Conservation (phyloP, 176 grass and related monocot species). For the Triticum timopheevii region DNA sequence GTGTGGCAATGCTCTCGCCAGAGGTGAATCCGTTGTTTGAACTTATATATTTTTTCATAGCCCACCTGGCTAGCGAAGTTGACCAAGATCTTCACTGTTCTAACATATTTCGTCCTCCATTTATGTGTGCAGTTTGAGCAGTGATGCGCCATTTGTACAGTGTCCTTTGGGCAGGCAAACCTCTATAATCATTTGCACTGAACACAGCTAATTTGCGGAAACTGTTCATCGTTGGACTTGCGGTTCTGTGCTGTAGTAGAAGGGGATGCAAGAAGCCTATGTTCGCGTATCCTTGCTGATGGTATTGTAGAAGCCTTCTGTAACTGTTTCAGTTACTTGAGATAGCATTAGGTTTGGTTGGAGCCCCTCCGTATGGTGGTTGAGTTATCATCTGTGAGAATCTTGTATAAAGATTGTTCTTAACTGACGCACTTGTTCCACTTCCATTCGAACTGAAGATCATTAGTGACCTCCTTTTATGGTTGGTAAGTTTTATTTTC, state of each 20-base stretch:
- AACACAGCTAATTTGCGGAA: slow-evolving; percentile 34
- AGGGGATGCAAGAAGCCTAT: slow-evolving; percentile 8
- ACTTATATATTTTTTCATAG: neutral
- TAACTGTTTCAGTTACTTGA: slow-evolving; percentile 12
- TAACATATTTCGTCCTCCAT: slow-evolving; percentile 6
- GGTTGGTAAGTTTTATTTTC: neutral
- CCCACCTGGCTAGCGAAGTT: neutral
- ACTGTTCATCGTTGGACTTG: slow-evolving; percentile 27
- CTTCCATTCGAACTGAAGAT: neutral
- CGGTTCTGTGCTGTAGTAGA: slow-evolving; percentile 20
- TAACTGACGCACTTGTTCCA: neutral
- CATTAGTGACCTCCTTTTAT: neutral
- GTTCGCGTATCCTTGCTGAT: neutral
- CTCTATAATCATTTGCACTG: slow-evolving; percentile 18
- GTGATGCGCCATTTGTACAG: slow-evolving; percentile 41
- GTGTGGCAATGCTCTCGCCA: neutral
- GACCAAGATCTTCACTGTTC: neutral
- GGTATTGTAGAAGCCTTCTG: slow-evolving; percentile 12
- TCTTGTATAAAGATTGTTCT: neutral
- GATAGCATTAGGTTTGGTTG: slow-evolving; percentile 22
- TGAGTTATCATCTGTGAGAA: neutral
- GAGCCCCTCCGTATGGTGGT: neutral
- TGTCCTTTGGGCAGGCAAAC: slow-evolving; percentile 24
- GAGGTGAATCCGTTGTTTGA: neutral
- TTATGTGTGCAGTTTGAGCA: slow-evolving; percentile 36